These are phyloP conservation scores for Clonostachys chloroleuca DNA, from an alignment of 2,329 filamentous ascomycete genomes.

Conservation along the genomic window DNA sequence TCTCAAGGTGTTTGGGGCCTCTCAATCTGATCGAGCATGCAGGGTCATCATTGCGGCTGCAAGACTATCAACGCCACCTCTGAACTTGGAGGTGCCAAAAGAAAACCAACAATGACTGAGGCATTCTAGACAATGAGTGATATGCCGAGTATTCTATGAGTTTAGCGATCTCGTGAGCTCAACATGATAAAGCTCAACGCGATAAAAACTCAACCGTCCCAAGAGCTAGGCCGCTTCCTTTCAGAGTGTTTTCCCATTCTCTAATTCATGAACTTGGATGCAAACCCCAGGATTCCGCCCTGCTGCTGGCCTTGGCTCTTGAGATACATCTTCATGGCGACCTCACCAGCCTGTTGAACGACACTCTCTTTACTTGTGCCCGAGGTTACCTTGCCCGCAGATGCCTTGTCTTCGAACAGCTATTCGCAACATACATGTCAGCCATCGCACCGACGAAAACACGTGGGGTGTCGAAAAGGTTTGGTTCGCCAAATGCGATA, in stretches of 20 bases:
- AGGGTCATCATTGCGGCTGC: too few relatives aligned
- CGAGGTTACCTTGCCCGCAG: constrained; percentile 46
- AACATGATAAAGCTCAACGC: too few relatives aligned
- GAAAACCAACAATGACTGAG: too few relatives aligned
- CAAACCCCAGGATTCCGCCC: constrained; percentile 38
- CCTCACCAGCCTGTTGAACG: constrained; percentile 74
- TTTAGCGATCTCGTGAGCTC: too few relatives aligned
- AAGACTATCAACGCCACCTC: too few relatives aligned
- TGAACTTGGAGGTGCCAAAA: too few relatives aligned
- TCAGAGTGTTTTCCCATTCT: neutral
- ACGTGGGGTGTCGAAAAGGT: neutral
- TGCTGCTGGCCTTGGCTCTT: constrained; percentile 59
- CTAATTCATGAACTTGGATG: constrained; percentile 37
- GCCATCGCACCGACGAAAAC: neutral
- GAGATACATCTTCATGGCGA: constrained; percentile 88
- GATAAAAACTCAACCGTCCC: too few relatives aligned
- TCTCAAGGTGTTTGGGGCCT: too few relatives aligned
- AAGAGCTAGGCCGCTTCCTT: neutral
- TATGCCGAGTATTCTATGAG: too few relatives aligned
- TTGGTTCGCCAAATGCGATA: neutral
- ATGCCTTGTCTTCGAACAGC: constrained; percentile 57
- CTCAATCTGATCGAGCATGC: too few relatives aligned
- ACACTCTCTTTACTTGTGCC: constrained; percentile 75
- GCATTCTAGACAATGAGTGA: too few relatives aligned
- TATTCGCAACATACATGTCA: constrained; percentile 11